A percentile compares a stretch with the other conserved stretches of the same genome.
Evolutionary conservation across 2,329 filamentous ascomycete genomes (phyloP).

Genomic region (Alternaria brassicae): DNA sequence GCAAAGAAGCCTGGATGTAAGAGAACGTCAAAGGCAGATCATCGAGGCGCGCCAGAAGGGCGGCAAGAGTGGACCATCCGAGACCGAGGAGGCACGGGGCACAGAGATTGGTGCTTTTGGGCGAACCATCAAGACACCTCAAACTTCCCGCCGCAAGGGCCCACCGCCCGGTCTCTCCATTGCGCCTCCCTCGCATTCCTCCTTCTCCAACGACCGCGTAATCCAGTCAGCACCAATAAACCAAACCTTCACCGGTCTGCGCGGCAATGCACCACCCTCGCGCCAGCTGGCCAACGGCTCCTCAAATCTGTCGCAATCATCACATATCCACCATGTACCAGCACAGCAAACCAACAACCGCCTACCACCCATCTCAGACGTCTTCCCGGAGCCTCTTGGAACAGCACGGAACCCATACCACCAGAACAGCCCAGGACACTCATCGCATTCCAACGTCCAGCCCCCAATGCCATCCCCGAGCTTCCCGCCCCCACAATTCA

Average conservation of each 20-base stretch:
- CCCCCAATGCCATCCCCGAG: constrained; percentile 79
- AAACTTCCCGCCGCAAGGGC: constrained; percentile 74
- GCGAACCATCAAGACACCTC: constrained; percentile 69
- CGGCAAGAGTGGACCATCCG: constrained; percentile 56
- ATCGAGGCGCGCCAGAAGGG: constrained; percentile 94
- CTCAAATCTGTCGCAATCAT: constrained; percentile 81
- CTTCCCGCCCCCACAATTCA: constrained; percentile 64
- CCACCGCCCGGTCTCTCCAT: constrained; percentile 91
- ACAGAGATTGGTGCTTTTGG: constrained; percentile 54
- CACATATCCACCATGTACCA: constrained; percentile 89
- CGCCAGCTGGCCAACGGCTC: constrained; percentile 82
- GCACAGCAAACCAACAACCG: constrained; percentile 90
- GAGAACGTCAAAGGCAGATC: constrained; percentile 92
- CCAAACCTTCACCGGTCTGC: constrained; percentile 92
- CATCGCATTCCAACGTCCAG: constrained; percentile 67
- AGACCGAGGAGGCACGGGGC: constrained; percentile 42
- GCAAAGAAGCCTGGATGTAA: constrained; percentile 89
- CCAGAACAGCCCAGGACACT: constrained; percentile 70
- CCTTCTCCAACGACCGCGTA: constrained; percentile 91
- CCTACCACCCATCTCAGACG: constrained; percentile 90
- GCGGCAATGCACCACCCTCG: constrained; percentile 68
- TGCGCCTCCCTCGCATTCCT: constrained; percentile 88
- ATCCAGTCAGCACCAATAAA: constrained; percentile 96
- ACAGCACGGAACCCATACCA: constrained; percentile 58
- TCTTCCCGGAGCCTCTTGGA: constrained; percentile 82